phyloP scores from a whole-genome alignment of 140 eudicot species.

The Flaveria floridana region DNA sequence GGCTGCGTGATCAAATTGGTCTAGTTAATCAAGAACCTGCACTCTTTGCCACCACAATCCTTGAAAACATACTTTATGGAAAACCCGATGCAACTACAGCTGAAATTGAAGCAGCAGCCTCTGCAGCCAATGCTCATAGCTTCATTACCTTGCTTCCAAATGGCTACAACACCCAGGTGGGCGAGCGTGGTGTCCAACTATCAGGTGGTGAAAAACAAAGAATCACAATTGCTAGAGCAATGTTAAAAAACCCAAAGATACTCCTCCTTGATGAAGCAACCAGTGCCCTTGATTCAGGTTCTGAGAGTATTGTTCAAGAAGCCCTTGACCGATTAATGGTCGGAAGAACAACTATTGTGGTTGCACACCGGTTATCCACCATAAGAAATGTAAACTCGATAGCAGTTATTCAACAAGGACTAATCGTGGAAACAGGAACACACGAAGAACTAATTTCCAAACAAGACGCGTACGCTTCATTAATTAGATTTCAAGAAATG shows the following conservation, averaged over 20 bases:
- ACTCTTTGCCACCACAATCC: slow-evolving; percentile 95
- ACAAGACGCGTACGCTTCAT: slow-evolving; percentile 79
- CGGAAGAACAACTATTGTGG: slow-evolving; percentile 90
- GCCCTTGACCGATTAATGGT: slow-evolving; percentile 94
- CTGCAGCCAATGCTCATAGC: slow-evolving; percentile 95
- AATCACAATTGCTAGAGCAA: slow-evolving; percentile 92
- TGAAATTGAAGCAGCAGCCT: slow-evolving; percentile 85
- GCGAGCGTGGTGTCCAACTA: slow-evolving; percentile 93
- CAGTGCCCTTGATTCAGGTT: slow-evolving; percentile 88
- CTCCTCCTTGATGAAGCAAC: slow-evolving; percentile 97
- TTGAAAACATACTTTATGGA: slow-evolving; percentile 87
- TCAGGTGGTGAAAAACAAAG: slow-evolving; percentile 98
- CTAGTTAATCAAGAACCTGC: slow-evolving; percentile 99
- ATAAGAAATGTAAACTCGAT: slow-evolving; percentile 90
- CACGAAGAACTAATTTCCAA: slow-evolving; percentile 85
- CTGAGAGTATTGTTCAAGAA: slow-evolving; percentile 93
- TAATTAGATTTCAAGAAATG: slow-evolving; percentile 96
- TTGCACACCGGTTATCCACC: slow-evolving; percentile 97
- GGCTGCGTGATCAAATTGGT: slow-evolving; percentile 93
- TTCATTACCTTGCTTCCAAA: slow-evolving; percentile 86
- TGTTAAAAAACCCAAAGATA: slow-evolving; percentile 88
- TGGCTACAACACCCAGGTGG: slow-evolving; percentile 95
- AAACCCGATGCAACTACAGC: slow-evolving; percentile 78
- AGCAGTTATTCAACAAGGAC: slow-evolving; percentile 92
- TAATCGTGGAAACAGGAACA: slow-evolving; percentile 83